phyloP scores from a whole-genome alignment of 768 basidiomycete species.

The Phaffia tasmanica region DNA sequence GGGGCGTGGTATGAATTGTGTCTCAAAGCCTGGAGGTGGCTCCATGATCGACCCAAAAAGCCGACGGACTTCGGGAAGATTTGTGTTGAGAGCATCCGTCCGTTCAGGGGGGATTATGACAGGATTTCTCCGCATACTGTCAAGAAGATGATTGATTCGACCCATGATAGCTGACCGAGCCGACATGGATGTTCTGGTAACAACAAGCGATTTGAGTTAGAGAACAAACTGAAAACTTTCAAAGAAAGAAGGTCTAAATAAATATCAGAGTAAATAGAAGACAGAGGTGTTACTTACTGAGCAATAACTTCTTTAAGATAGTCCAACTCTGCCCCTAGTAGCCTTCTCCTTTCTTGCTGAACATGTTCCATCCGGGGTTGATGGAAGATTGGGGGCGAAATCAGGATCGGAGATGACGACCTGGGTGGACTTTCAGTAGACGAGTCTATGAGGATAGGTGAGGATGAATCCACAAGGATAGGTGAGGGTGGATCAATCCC shows the following conservation, averaged over 20 bases:
- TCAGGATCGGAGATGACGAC: neutral
- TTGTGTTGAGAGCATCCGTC: neutral
- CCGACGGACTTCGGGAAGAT: slow-evolving; percentile 7
- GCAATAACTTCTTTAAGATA: slow-evolving; percentile 5
- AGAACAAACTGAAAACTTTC: neutral
- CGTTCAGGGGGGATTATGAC: neutral
- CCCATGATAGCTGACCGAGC: slow-evolving; percentile 1
- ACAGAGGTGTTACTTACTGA: slow-evolving; percentile 1
- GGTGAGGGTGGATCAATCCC: neutral
- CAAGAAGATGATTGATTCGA: slow-evolving; percentile 2
- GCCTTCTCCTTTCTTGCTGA: slow-evolving; percentile 6
- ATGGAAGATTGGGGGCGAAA: neutral
- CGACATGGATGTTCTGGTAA: slow-evolving; percentile 1
- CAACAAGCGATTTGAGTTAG: neutral
- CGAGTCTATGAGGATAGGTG: neutral
- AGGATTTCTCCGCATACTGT: neutral
- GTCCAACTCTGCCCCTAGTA: slow-evolving; percentile 5
- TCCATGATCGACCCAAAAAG: slow-evolving; percentile 9
- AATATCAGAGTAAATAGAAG: neutral
- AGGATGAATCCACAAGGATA: slow-evolving; percentile 1
- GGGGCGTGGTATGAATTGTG: neutral
- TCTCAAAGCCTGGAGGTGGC: neutral
- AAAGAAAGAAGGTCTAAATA: too few species aligned
- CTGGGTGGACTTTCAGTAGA: neutral
- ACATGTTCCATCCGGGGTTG: neutral